Base-by-base conservation (phyloP, 345 rosid genomes). In the Punica granatum region DNA sequence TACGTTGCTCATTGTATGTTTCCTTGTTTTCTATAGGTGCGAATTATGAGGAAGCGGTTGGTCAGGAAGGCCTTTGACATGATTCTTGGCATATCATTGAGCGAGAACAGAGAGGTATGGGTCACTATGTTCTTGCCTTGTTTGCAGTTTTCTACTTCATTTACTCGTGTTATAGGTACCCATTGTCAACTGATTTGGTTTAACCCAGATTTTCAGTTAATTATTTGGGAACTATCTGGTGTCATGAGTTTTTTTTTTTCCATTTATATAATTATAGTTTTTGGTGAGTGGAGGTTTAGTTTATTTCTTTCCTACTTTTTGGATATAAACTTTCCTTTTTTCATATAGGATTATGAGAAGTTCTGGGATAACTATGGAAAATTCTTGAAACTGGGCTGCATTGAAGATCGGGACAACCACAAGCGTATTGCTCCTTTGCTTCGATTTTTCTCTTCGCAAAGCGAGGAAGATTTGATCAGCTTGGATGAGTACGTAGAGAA, bases 401-500 rank as follows among this genome's bases (percentile, higher is more conserved):
- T 94, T 41, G 99, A 94, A 69, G 99, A 94, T 73, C 96, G 95
- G 25, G 99, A 94, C 66, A 94, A 94, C 76, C 98, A 94, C 76
- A 94, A 94, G 87, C 86, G 96, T n/a, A 61, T 94, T 77, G 99
- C 93, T 43, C 99, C 99, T 36, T 75, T 94, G 80, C 87, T 94
- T 64, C 85, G 98, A 48, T 91, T 89, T 73, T 94, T 89, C 85
- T 94, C 99, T 64, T 94, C 99, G 19, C 95, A 89, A 72, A 94
- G 99, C 72, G 99, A 91, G 82, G 77, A 86, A 62, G 92, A 86
- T 67, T 80, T 89, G 91, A 89, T 94, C 73, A 88, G 96, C 83
- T 85, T 94, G 86, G 98, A 91, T 81, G 99, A 94, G 71, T 94
- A 94, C 76, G 90, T 91, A 19, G 99, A 91, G 78, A 91, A 91